Evolutionary conservation across 1,284 basidiomycete species (phyloP).

Genomic region (Gymnopus androsaceus): DNA sequence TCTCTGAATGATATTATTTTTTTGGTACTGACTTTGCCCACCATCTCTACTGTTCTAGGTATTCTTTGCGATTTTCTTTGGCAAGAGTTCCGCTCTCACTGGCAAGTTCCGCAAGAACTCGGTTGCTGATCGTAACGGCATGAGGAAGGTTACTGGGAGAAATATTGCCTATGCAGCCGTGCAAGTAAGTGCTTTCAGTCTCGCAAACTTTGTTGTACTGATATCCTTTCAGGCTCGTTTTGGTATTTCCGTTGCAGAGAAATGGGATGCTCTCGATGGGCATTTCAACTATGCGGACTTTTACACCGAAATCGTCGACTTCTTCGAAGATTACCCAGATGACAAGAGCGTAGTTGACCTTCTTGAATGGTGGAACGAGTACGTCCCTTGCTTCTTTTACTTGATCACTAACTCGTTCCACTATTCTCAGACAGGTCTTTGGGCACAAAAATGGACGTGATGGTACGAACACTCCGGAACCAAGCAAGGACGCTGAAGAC

Average conservation of each 20-base stretch:
- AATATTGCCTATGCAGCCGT: neutral
- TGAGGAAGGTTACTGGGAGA: neutral
- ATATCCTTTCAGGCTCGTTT: neutral
- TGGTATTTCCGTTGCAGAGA: neutral
- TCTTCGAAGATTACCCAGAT: neutral
- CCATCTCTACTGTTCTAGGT: neutral
- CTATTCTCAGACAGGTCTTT: too few relatives aligned
- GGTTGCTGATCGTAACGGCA: neutral
- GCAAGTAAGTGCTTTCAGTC: neutral
- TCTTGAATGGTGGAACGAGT: conserved; percentile 1
- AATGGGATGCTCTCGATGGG: neutral
- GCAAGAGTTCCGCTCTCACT: neutral
- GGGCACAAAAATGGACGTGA: too few relatives aligned
- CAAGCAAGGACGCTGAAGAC: too few relatives aligned
- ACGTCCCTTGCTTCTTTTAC: too few relatives aligned
- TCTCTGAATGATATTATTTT: too few relatives aligned
- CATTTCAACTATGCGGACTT: neutral
- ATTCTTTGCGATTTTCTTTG: neutral
- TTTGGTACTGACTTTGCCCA: too few relatives aligned
- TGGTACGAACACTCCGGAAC: too few relatives aligned
- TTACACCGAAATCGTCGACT: neutral
- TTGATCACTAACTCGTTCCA: too few relatives aligned
- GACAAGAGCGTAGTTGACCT: neutral
- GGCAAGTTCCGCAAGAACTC: neutral
- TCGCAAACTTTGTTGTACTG: neutral